Evolutionary conservation across 2,329 filamentous ascomycete species (phyloP).

Genomic region (Cordyceps sp.): DNA sequence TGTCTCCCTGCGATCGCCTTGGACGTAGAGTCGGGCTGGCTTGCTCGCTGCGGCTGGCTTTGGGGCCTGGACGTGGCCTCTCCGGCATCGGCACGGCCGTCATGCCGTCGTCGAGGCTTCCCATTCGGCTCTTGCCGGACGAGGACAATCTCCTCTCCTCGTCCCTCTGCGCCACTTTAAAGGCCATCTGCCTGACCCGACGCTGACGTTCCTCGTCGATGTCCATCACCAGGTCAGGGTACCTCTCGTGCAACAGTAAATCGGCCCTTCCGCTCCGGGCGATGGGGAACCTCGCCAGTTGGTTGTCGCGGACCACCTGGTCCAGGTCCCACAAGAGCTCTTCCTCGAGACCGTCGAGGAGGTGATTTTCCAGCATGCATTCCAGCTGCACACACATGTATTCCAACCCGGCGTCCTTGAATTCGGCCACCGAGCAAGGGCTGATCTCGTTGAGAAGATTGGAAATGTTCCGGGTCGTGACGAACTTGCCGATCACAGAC

Average conservation of each 20-base stretch:
- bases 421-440: constrained; percentile 65
- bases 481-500: constrained; percentile 63
- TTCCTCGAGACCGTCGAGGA: constrained; percentile 72
- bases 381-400: constrained; percentile 89
- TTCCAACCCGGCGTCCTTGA: constrained; percentile 77
- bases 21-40: constrained; percentile 52
- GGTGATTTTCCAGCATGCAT: constrained; percentile 76
- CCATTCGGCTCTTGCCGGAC: constrained; percentile 42
- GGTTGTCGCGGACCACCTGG: constrained; percentile 63
- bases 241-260: constrained; percentile 42
- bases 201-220: constrained; percentile 53
- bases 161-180: constrained; percentile 45
- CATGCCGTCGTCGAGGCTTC: constrained; percentile 47
- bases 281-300: constrained; percentile 61
- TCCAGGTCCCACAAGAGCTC: constrained; percentile 73
- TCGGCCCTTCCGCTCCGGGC: constrained; percentile 62
- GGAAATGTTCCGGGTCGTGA: constrained; percentile 74
- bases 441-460: constrained; percentile 74
- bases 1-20: constrained; percentile 52
- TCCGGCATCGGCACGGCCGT: constrained; percentile 24
- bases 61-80: constrained; percentile 28
- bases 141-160: constrained; percentile 46
- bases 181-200: constrained; percentile 61
- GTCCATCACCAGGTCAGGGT: constrained; percentile 45
- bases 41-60: constrained; percentile 31